Percentiles rank a stretch among this genome's conserved stretches.
Conservation (phyloP, 192 early-diverging fungal genomes). For the Rhizophagus prolifer region DNA sequence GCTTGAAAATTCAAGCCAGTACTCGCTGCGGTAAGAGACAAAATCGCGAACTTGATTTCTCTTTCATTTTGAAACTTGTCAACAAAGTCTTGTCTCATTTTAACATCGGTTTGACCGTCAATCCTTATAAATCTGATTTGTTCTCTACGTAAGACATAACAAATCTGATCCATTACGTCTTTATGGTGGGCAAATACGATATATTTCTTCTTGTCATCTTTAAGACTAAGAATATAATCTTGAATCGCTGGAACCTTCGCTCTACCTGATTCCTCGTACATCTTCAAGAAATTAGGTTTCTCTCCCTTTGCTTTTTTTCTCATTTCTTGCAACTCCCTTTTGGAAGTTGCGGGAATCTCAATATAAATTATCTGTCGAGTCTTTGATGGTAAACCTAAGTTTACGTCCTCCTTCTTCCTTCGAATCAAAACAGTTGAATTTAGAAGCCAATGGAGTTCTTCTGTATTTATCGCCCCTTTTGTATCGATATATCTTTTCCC, state of each 20-base stretch:
- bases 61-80: conserved; percentile 45
- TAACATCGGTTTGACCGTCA: conserved; percentile 41
- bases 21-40: conserved; percentile 50
- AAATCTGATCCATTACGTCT: conserved; percentile 33
- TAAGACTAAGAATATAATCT: conserved; percentile 44
- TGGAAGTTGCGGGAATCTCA: conserved; percentile 18
- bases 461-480: conserved; percentile 40
- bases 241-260: conserved; percentile 40
- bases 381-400: conserved; percentile 43
- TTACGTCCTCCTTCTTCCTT: conserved; percentile 47
- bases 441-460: conserved; percentile 46
- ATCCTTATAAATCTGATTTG: conserved; percentile 43
- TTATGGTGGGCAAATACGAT: conserved; percentile 53
- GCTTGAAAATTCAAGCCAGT: conserved; percentile 47
- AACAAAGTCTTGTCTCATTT: conserved; percentile 38
- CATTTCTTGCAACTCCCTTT: conserved; percentile 30
- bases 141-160: conserved; percentile 16
- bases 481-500: not conserved
- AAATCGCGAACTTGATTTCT: conserved; percentile 38
- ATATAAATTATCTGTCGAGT: conserved; percentile 41
- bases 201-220: conserved; percentile 41
- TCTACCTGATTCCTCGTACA: conserved; percentile 28
- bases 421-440: conserved; percentile 46
- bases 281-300: not conserved
- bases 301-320: not conserved